Evolutionary conservation across 2,329 filamentous ascomycete species (phyloP), one percentile per base, ranked within the genome.

Genomic region (Hypoxylon sp.): DNA sequence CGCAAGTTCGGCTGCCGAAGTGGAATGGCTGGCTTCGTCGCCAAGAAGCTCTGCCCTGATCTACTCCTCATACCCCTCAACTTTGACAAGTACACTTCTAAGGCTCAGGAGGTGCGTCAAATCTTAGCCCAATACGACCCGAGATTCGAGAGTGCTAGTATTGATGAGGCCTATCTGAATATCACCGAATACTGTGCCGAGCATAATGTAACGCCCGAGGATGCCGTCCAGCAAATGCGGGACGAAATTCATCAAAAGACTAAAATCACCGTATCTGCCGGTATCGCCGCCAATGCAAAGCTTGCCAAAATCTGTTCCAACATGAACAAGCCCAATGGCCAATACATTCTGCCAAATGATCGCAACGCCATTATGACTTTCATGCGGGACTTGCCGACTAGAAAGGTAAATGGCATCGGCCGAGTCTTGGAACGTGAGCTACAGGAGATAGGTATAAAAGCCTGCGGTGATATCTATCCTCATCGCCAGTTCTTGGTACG

Each of bases 231-330:
- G 46, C 89, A 94, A 72, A 88, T 98, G 81, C 88, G 96, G 8
- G 83, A 84, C 9, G 89, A 97, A 73, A 88, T 99, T 0, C 84
- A 91, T 37, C 86, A 92, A 65, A 89, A 87, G 73, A 91, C 93
- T 0, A 88, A 90, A 39, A 90, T 99, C 61, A 97, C 94, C 0
- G 90, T 99, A 2, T 97, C 94, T 14, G 96, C 95, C 0, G 96
- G 96, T 0, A 97, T 99, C 65, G 95, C 94, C 0, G 91, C 93
- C 1, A 99, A 99, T 77, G 90, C 94, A 0, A 95, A 94, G 75
- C 84, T 99, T 12, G 95, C 96, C 29, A 99, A 99, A 79, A 97
- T 99, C 30, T 93, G 91, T 73, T 97, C 93, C 16, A 97, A 99
- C 75, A 88, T 91, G 77, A 97, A 98, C 79, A 99, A 99, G 75